Conservation (phyloP, 148 eudicot species). For the Silene latifolia region DNA sequence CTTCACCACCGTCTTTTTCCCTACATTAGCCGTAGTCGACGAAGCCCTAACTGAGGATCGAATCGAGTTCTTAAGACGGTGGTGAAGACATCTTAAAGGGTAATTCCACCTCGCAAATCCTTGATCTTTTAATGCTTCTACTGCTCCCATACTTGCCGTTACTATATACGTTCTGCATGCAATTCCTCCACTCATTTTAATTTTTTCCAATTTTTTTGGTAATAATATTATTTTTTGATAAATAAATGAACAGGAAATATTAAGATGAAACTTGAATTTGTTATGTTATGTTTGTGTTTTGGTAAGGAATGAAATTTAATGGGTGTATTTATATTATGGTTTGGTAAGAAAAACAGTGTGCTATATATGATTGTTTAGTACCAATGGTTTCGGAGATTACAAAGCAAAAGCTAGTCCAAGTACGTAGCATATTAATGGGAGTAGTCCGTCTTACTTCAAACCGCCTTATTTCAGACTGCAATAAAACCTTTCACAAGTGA, state of each 20-base stretch:
- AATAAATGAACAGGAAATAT: neutral
- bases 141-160: conserved; percentile 17
- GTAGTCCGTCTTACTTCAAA: too few species aligned
- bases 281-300: neutral
- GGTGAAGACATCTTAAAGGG: conserved; percentile 7
- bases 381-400: conserved; percentile 7
- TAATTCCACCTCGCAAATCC: conserved; percentile 23
- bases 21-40: conserved; percentile 1
- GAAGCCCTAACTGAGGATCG: conserved; percentile 9
- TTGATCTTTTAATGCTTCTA: conserved; percentile 23
- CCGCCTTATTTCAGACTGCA: too few species aligned
- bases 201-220: neutral
- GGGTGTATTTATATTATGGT: neutral
- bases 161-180: conserved; percentile 11
- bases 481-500: too few species aligned
- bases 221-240: too few species aligned
- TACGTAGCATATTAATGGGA: neutral
- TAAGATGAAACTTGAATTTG: neutral
- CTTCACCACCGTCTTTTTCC: neutral
- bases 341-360: conserved; percentile 3
- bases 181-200: conserved; percentile 10
- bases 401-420: neutral
- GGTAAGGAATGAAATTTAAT: neutral
- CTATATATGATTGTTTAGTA: neutral
- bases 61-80: conserved; percentile 9